These are phyloP conservation scores for Aspergillus transmontanensis DNA, from an alignment of 2,329 filamentous ascomycete species.

Conservation along the genomic window DNA sequence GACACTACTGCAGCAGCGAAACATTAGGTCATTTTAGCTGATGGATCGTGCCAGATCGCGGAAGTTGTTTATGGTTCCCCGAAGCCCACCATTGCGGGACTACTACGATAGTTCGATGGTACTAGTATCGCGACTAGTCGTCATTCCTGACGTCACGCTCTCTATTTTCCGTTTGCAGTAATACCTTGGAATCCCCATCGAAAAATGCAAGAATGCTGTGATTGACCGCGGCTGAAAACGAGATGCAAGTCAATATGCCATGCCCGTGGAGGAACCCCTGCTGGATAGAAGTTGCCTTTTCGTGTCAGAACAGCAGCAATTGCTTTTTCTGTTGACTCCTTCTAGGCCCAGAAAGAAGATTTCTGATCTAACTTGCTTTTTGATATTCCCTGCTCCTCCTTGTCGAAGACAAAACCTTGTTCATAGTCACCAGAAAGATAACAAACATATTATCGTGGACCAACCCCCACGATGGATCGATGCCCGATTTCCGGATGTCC, in stretches of 20 bases:
- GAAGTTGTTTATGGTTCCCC: background rate
- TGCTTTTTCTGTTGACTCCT: background rate
- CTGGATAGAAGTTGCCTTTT: background rate
- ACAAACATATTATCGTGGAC: background rate
- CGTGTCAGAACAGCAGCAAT: background rate
- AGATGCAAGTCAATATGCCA: slow-evolving; percentile 1
- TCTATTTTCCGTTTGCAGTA: slow-evolving; percentile 1
- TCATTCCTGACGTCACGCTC: background rate
- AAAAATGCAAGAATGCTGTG: background rate
- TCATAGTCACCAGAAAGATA: background rate
- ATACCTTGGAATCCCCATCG: background rate
- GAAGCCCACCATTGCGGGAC: background rate
- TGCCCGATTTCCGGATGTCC: slow-evolving; percentile 1
- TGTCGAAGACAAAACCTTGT: background rate
- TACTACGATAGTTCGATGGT: background rate
- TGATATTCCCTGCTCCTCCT: background rate
- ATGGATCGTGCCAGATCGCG: slow-evolving; percentile 6
- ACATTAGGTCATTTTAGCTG: background rate
- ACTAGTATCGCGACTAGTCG: background rate
- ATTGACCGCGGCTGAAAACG: slow-evolving; percentile 1
- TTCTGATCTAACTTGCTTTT: background rate
- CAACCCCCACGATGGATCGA: background rate
- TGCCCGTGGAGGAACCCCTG: background rate
- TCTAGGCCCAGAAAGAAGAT: background rate
- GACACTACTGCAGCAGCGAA: background rate